Conservation (phyloP, 352 stramenopile genomes). For the Globisporangium perplexum region DNA sequence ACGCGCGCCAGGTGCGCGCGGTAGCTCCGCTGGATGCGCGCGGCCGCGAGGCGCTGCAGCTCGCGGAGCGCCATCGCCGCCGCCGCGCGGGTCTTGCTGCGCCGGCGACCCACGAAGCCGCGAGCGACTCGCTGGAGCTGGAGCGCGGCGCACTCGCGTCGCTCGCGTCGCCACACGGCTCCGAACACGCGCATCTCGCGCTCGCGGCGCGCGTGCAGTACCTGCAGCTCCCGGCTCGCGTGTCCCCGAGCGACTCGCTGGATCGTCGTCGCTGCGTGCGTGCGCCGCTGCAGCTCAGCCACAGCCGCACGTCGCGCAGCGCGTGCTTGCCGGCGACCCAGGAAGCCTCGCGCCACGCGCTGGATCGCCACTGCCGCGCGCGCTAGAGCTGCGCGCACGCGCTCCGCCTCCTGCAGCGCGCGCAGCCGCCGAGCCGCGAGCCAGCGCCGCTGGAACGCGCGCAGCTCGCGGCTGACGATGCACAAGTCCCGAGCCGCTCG, state of each 20-base stretch:
- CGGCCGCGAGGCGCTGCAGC: slow-evolving; percentile 21
- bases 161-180: slow-evolving; percentile 9
- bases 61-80: slow-evolving; percentile 17
- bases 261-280: slow-evolving; percentile 21
- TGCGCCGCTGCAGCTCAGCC: slow-evolving; percentile 13
- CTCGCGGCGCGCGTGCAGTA: slow-evolving; percentile 4
- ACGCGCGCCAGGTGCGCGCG: slow-evolving; percentile 50
- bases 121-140: slow-evolving; percentile 32
- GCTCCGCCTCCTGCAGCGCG: slow-evolving; percentile 31
- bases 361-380: slow-evolving; percentile 32
- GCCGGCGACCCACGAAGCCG: slow-evolving; percentile 36
- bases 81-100: slow-evolving; percentile 11
- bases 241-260: slow-evolving; percentile 41
- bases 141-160: slow-evolving; percentile 17
- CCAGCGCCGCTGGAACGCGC: slow-evolving; percentile 26
- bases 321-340: slow-evolving; percentile 25
- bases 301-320: slow-evolving; percentile 14
- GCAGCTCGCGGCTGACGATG: slow-evolving; percentile 22
- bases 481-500: slow-evolving; percentile 23
- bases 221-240: slow-evolving; percentile 8
- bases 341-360: slow-evolving; percentile 27
- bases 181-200: slow-evolving; percentile 15
- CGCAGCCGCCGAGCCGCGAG: slow-evolving; percentile 27
- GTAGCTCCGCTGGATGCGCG: slow-evolving; percentile 42
- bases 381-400: slow-evolving; percentile 21